phyloP scores from a whole-genome alignment of 495 filamentous ascomycete species.

The Penicillium crystallinum region DNA sequence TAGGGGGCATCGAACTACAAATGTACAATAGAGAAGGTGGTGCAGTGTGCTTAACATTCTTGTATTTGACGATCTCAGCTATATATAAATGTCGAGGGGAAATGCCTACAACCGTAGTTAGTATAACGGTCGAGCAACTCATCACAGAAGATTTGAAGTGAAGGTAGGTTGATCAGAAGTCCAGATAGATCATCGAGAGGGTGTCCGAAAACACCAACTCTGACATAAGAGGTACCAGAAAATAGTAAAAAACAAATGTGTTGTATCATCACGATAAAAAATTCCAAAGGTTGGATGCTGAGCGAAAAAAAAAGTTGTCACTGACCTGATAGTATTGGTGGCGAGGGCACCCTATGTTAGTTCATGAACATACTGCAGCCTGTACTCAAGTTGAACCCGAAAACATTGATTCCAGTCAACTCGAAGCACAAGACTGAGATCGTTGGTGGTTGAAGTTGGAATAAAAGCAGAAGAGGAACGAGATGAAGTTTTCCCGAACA shows the following conservation, averaged over 20 bases:
- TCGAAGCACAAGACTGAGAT: not conserved
- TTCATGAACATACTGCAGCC: not conserved
- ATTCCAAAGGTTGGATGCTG: not conserved
- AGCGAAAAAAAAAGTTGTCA: slow-evolving; percentile 8
- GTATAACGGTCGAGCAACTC: slow-evolving; percentile 16
- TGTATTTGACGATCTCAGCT: not conserved
- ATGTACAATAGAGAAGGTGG: not conserved
- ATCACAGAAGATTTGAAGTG: slow-evolving; percentile 5
- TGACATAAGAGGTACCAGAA: slow-evolving; percentile 67
- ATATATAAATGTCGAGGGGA: not conserved
- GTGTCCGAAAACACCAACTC: slow-evolving; percentile 37
- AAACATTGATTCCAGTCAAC: slow-evolving; percentile 3
- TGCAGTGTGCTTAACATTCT: not conserved
- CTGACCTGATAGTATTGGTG: slow-evolving; percentile 24
- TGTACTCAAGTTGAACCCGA: not conserved
- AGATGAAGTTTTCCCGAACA: slow-evolving; percentile 2
- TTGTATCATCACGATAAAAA: slow-evolving; percentile 45
- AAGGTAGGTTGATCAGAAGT: slow-evolving; percentile 48
- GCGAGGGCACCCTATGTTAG: not conserved
- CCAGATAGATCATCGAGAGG: slow-evolving; percentile 56
- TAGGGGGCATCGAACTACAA: too few relatives aligned
- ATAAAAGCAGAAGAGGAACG: slow-evolving; percentile 4
- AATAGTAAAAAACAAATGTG: slow-evolving; percentile 34
- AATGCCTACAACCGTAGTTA: slow-evolving; percentile 16
- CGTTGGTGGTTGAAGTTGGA: slow-evolving; percentile 1